Evolutionary conservation across 768 basidiomycete genomes (phyloP).

Genomic region (Erythrobasidium yunnanense): DNA sequence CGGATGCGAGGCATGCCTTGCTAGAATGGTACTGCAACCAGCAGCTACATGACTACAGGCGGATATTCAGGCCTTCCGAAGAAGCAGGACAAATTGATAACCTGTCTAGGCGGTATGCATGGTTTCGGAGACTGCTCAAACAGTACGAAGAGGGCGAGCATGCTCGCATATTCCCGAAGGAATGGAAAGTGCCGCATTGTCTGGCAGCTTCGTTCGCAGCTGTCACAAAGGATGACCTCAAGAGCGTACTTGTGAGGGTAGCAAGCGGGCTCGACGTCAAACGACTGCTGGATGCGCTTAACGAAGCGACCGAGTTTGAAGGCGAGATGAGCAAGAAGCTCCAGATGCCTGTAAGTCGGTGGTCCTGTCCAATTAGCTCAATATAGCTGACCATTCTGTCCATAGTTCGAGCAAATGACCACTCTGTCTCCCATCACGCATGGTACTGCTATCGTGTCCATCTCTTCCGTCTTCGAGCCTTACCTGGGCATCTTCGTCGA

Average conservation of each 20-base stretch:
- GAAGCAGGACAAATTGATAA: conserved; percentile 95
- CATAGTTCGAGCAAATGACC: conserved; percentile 38
- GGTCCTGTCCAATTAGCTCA: background rate
- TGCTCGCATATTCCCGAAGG: conserved; percentile 65
- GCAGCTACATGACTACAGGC: conserved; percentile 87
- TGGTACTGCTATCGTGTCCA: conserved; percentile 44
- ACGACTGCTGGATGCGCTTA: conserved; percentile 70
- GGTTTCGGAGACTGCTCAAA: conserved; percentile 77
- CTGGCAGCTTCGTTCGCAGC: conserved; percentile 61
- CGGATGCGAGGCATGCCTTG: conserved; percentile 61
- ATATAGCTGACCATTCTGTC: background rate
- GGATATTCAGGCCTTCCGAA: conserved; percentile 83
- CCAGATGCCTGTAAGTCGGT: conserved; percentile 51
- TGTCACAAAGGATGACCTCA: conserved; percentile 56
- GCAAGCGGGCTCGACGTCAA: conserved; percentile 63
- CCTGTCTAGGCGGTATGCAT: conserved; percentile 78
- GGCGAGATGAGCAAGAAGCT: conserved; percentile 67
- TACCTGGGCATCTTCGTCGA: conserved; percentile 89
- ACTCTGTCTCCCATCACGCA: conserved; percentile 29
- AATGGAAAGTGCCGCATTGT: conserved; percentile 76
- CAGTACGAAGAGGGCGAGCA: conserved; percentile 72
- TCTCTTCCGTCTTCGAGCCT: conserved; percentile 82
- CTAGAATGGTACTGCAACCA: conserved; percentile 79
- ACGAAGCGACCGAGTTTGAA: conserved; percentile 81
- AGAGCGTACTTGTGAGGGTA: conserved; percentile 66